phyloP scores from a whole-genome alignment of 495 filamentous ascomycete genomes.

The Podospora sp. region DNA sequence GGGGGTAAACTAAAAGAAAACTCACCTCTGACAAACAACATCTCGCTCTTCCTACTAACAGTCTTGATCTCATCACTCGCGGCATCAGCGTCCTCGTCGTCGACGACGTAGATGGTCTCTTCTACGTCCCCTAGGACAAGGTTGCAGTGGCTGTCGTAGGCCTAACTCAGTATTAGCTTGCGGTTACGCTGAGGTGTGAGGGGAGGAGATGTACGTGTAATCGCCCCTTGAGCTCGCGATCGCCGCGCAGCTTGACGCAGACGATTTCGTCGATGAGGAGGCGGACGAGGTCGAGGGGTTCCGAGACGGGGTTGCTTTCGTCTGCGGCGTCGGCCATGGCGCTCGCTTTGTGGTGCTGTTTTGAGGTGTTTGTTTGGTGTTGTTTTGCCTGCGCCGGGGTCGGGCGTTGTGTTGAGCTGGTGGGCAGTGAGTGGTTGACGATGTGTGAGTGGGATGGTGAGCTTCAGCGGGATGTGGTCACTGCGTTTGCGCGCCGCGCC shows the following conservation, averaged over 20 bases:
- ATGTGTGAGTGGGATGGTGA: neutral
- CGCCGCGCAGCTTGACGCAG: conserved; percentile 93
- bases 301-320: conserved; percentile 66
- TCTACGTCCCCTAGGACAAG: conserved; percentile 96
- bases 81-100: conserved; percentile 74
- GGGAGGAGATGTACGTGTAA: conserved; percentile 76
- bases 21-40: conserved; percentile 97
- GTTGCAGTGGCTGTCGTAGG: conserved; percentile 98
- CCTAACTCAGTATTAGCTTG: conserved; percentile 54
- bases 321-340: conserved; percentile 76
- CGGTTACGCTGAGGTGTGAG: conserved; percentile 15
- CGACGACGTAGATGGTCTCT: conserved; percentile 92
- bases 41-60: conserved; percentile 93
- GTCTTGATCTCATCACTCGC: conserved; percentile 60
- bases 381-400: neutral
- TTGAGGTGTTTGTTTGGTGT: neutral
- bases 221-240: conserved; percentile 91
- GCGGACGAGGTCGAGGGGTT: conserved; percentile 93
- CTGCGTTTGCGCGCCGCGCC: neutral
- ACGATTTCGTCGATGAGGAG: conserved; percentile 93
- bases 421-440: neutral
- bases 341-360: neutral
- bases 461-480: neutral
- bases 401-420: neutral
- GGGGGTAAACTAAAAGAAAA: conserved; percentile 11